A percentile compares a stretch with the other conserved stretches of the same genome.
Evolutionary conservation across 495 filamentous ascomycete species (phyloP).

Genomic region (Apiosordaria backusii): DNA sequence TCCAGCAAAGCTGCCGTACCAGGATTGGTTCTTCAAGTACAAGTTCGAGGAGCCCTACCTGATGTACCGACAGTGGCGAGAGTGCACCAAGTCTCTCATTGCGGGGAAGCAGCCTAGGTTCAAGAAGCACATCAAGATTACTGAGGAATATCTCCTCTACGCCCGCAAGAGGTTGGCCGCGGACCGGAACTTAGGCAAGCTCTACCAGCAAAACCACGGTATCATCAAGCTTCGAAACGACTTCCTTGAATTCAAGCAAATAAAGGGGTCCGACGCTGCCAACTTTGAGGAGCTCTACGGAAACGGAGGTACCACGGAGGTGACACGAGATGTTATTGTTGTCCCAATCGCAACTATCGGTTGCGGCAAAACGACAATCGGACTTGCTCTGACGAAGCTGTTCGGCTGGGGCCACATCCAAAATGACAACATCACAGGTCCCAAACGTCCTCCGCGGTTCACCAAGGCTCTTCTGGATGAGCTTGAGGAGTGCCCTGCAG

Average conservation of each 20-base stretch:
- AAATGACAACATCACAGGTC: slow-evolving; percentile 91
- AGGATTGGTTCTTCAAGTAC: slow-evolving; percentile 99
- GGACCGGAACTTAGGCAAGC: slow-evolving; percentile 58
- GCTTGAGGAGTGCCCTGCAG: slow-evolving; percentile 60
- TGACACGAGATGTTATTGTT: slow-evolving; percentile 65
- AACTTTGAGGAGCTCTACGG: slow-evolving; percentile 38
- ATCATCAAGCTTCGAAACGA: slow-evolving; percentile 88
- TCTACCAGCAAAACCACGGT: slow-evolving; percentile 85
- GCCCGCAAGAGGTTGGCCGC: slow-evolving; percentile 67
- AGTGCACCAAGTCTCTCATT: slow-evolving; percentile 91
- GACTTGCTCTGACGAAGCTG: slow-evolving; percentile 72
- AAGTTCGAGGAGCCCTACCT: slow-evolving; percentile 99
- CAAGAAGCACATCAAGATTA: slow-evolving; percentile 86
- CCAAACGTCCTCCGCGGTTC: slow-evolving; percentile 69
- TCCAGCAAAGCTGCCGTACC: slow-evolving; percentile 44
- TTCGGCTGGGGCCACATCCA: slow-evolving; percentile 94
- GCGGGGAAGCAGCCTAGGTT: slow-evolving; percentile 66
- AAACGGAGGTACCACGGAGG: slow-evolving; percentile 34
- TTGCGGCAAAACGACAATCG: slow-evolving; percentile 94
- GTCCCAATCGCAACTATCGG: slow-evolving; percentile 88
- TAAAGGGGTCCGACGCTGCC: slow-evolving; percentile 73
- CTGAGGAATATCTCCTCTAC: slow-evolving; percentile 82
- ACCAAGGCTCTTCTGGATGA: slow-evolving; percentile 59
- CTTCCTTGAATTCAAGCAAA: slow-evolving; percentile 73
- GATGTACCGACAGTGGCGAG: slow-evolving; percentile 97